These are phyloP conservation scores for Penicillium frequentans DNA, from an alignment of 2,329 filamentous ascomycete genomes.

Conservation along the genomic window DNA sequence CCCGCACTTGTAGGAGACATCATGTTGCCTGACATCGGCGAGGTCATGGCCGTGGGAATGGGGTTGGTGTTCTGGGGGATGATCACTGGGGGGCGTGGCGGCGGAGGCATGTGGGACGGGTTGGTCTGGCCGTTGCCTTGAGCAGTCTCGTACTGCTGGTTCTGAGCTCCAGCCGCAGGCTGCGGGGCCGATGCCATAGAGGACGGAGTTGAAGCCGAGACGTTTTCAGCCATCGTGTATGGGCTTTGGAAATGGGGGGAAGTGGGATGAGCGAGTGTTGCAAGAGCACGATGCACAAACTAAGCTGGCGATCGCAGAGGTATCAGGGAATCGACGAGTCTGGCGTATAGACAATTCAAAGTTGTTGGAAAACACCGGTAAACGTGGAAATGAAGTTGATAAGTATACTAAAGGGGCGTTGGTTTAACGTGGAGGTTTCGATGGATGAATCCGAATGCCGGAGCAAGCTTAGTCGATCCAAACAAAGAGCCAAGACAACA, in stretches of 20 bases:
- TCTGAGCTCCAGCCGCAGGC: slow-evolving; percentile 68
- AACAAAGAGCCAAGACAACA: slow-evolving; percentile 12
- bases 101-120: slow-evolving; percentile 80
- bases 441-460: slow-evolving; percentile 10
- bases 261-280: slow-evolving; percentile 19
- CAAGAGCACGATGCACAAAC: slow-evolving; percentile 12
- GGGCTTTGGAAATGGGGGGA: slow-evolving; percentile 20
- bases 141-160: slow-evolving; percentile 68
- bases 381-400: not conserved
- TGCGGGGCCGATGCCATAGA: slow-evolving; percentile 71
- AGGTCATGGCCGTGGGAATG: slow-evolving; percentile 88
- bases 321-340: not conserved
- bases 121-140: slow-evolving; percentile 69
- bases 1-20: slow-evolving; percentile 83
- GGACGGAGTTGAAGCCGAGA: slow-evolving; percentile 60
- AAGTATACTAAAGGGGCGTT: slow-evolving; percentile 14
- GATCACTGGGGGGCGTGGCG: slow-evolving; percentile 76
- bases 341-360: not conserved
- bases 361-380: not conserved
- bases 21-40: slow-evolving; percentile 74
- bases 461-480: slow-evolving; percentile 13
- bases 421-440: slow-evolving; percentile 3
- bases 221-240: slow-evolving; percentile 73
- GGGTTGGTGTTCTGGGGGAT: slow-evolving; percentile 97
- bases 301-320: not conserved